A percentile compares a stretch with the other conserved stretches of the same genome.
Conservation (phyloP, 257 asterid genomes). For the Przewalskia tangutica region DNA sequence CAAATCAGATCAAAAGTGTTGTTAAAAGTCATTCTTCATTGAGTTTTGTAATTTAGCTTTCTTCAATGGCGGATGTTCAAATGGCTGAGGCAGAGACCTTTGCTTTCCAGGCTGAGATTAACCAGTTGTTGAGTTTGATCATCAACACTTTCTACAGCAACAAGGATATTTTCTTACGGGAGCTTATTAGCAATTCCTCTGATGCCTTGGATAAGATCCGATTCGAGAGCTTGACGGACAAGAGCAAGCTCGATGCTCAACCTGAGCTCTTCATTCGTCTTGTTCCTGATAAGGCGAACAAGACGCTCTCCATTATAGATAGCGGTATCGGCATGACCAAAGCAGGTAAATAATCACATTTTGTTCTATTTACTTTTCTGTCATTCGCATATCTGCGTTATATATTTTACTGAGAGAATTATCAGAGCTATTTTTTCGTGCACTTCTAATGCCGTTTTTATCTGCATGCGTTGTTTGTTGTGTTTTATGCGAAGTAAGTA, state of each 20-base stretch:
- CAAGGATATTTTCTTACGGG: constrained; percentile 72
- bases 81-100: constrained; percentile 52
- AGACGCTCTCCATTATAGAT: constrained; percentile 60
- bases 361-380: background rate
- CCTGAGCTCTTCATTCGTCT: constrained; percentile 69
- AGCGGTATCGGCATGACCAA: constrained; percentile 86
- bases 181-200: constrained; percentile 62
- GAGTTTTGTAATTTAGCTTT: background rate
- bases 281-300: constrained; percentile 65
- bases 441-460: background rate
- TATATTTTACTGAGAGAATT: background rate
- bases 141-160: constrained; percentile 71
- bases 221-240: constrained; percentile 67
- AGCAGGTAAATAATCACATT: constrained; percentile 40
- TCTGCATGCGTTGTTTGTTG: too few species aligned
- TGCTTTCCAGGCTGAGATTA: constrained; percentile 76
- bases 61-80: constrained; percentile 44
- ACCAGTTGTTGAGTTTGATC: constrained; percentile 61
- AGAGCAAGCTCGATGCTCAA: constrained; percentile 71
- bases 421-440: background rate
- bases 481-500: background rate
- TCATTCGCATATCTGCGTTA: background rate
- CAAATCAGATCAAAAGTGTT: background rate
- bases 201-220: constrained; percentile 79
- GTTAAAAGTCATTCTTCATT: background rate